Base-by-base conservation (phyloP, 768 basidiomycete species). In the Dioszegia aurantiaca region DNA sequence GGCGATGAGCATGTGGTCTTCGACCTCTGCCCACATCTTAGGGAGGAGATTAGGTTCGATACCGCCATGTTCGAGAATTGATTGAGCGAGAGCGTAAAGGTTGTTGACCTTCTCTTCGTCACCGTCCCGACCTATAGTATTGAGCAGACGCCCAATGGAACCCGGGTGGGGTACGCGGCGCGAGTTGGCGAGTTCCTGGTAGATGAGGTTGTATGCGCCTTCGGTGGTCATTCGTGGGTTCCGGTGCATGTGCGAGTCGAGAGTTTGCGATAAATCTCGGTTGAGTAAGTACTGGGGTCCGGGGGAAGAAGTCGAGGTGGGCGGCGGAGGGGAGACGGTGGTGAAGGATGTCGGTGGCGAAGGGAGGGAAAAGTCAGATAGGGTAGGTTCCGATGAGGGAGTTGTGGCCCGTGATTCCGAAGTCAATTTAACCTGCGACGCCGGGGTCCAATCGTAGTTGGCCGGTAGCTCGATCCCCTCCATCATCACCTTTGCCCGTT, bases 1-100 rank as follows among this genome's bases (percentile, higher is more conserved):
- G 0, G 87, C 90, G 56, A 89, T 84, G 62, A 98, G 81, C 91
- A 97, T 97, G 58, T 83, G 80, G 74, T 94, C 87, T 74, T 98
- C 94, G 41, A 98, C 78, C 26, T 76, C 67, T 72, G 85, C 83
- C 92, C 93, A 98, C 1, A 81, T 80, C 21, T 74, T 65, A 14
- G 81, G 75, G 67, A 86, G 21, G 24, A 4, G 4, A 27, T 28
- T 2, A 6, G 24, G 87, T 4, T 41, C 14, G 2, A 23, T 31
- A n/a, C 12, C 19, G 14, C 17, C 40, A 24, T 47, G 5, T 31
- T 47, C 68, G n/a, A 94, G 73, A 1, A 87, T 77, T 12, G 70
- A 70, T 76, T 93, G 90, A 8, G 86, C 85, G 24, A 83, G 78
- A 19, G 79, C 77, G 76, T 97, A 95, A 19, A 87, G 76, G 43